Conservation (phyloP, 148 eudicot genomes). For the Suaeda aralocaspica region DNA sequence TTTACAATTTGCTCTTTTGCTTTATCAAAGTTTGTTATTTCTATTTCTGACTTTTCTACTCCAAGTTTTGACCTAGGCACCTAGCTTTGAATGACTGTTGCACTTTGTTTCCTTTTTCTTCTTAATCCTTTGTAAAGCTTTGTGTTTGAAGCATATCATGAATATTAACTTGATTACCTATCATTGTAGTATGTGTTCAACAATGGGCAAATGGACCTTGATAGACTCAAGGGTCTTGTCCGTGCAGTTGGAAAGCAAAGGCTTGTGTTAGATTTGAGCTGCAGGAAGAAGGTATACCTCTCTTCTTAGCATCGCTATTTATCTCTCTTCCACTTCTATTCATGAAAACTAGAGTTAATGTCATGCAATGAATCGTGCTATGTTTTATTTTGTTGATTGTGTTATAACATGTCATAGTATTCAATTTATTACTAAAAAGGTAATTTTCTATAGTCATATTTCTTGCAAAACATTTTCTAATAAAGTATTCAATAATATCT, state of each 20-base stretch:
- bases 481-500: too few relatives aligned
- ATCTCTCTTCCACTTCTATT: neutral
- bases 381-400: too few relatives aligned
- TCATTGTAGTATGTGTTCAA: slow-evolving; percentile 84
- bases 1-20: neutral
- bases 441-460: too few relatives aligned
- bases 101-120: neutral
- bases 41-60: neutral
- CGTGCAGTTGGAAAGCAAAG: slow-evolving; percentile 64
- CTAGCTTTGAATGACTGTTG: neutral
- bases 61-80: neutral
- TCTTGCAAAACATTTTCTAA: too few relatives aligned
- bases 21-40: neutral
- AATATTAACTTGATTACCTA: slow-evolving; percentile 13
- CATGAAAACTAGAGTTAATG: too few relatives aligned
- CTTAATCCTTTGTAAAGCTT: neutral
- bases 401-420: too few relatives aligned
- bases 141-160: slow-evolving; percentile 6
- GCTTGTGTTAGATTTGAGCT: slow-evolving; percentile 91
- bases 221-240: slow-evolving; percentile 81
- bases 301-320: neutral
- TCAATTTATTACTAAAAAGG: too few relatives aligned
- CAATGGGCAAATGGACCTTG: slow-evolving; percentile 82
- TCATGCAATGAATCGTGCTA: too few relatives aligned
- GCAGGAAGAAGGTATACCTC: slow-evolving; percentile 80